Conservation (phyloP, 1,139 yeast genomes). For the Kurtzmaniella quercitrusa region DNA sequence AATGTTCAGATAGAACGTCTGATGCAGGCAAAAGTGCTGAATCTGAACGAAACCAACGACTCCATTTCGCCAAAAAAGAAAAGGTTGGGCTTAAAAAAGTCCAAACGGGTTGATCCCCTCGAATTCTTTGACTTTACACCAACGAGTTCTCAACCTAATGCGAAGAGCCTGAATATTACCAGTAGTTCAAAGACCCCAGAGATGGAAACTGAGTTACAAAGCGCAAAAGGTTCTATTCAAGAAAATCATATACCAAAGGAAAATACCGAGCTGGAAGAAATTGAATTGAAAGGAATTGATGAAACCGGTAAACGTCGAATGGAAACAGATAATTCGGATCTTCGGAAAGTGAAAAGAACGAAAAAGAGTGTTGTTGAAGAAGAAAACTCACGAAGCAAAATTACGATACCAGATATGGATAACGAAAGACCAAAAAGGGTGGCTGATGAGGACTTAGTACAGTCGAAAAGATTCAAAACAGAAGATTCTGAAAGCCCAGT, state of each 20-base stretch:
- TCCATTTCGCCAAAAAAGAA: conserved; percentile 6
- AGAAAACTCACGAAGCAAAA: too few relatives aligned
- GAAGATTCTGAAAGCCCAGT: conserved; percentile 2
- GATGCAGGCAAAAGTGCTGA: neutral
- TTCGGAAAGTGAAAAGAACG: too few relatives aligned
- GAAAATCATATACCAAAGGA: neutral
- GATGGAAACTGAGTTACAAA: neutral
- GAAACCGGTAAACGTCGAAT: too few relatives aligned
- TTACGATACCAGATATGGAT: too few relatives aligned
- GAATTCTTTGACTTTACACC: conserved; percentile 8
- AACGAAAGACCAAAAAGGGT: too few relatives aligned
- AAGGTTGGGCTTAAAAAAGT: conserved; percentile 4
- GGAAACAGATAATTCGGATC: too few relatives aligned
- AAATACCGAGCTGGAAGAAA: neutral
- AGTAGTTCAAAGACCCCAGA: neutral
- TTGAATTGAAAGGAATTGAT: too few relatives aligned
- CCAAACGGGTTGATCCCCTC: conserved; percentile 6
- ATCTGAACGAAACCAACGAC: neutral
- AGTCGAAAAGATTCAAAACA: neutral
- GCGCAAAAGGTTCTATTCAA: neutral
- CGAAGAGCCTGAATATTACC: neutral
- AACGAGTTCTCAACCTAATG: conserved; percentile 1
- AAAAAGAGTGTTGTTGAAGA: too few relatives aligned
- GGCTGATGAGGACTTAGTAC: neutral
- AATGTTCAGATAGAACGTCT: neutral